A percentile compares a stretch with the other conserved stretches of the same genome.
Evolutionary conservation across 495 filamentous ascomycete species (phyloP).

Genomic region (Lindgomyces ingoldianus): DNA sequence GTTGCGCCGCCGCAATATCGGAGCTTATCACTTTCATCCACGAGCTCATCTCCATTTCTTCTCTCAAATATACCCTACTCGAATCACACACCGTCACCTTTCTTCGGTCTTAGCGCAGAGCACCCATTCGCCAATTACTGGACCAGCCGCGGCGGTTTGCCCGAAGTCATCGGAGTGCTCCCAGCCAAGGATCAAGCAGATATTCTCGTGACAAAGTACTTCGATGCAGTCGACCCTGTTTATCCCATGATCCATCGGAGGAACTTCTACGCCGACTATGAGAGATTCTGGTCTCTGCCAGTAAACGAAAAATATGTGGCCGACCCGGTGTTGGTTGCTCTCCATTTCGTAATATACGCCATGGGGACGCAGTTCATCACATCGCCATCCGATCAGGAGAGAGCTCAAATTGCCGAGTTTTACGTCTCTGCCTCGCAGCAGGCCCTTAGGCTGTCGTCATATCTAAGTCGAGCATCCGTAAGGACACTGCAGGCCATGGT

Average conservation of each 20-base stretch:
- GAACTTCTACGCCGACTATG: constrained; percentile 69
- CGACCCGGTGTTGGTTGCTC: constrained; percentile 63
- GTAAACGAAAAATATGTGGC: constrained; percentile 52
- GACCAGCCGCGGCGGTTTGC: constrained; percentile 69
- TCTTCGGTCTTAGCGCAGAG: constrained; percentile 67
- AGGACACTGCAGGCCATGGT: constrained; percentile 74
- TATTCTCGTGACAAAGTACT: constrained; percentile 67
- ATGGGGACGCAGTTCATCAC: constrained; percentile 72
- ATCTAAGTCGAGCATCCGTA: constrained; percentile 65
- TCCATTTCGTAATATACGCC: constrained; percentile 69
- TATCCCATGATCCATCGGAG: constrained; percentile 71
- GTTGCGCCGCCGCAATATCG: constrained; percentile 22
- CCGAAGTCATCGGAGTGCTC: constrained; percentile 69
- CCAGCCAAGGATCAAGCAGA: constrained; percentile 72
- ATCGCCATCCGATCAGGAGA: constrained; percentile 49
- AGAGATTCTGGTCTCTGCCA: constrained; percentile 64
- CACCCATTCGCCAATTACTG: constrained; percentile 76
- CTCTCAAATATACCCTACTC: constrained; percentile 69
- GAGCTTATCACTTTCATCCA: constrained; percentile 39
- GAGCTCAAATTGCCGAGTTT: constrained; percentile 72
- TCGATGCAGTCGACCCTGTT: constrained; percentile 71
- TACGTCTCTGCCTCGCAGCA: constrained; percentile 74
- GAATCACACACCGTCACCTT: constrained; percentile 60
- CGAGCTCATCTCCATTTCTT: constrained; percentile 54
- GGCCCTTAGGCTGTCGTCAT: constrained; percentile 65